These are phyloP conservation scores for Delitschia confertaspora DNA, from an alignment of 495 filamentous ascomycete genomes.

Conservation along the genomic window DNA sequence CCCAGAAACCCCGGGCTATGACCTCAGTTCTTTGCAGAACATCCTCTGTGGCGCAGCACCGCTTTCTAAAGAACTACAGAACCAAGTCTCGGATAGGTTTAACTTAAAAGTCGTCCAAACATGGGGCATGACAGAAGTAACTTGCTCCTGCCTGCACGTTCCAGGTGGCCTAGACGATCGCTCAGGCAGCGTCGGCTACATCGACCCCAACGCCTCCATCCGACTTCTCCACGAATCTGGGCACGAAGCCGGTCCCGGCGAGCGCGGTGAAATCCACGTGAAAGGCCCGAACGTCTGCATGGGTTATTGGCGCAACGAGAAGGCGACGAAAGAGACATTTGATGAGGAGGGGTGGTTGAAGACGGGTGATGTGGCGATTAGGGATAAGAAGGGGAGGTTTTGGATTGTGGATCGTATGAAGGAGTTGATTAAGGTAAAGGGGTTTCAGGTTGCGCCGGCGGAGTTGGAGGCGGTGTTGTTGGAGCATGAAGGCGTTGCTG, in stretches of 20 bases:
- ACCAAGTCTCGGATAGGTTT: constrained; percentile 31
- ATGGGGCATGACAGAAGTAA: constrained; percentile 38
- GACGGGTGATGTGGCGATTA: constrained; percentile 35
- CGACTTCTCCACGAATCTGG: constrained; percentile 35
- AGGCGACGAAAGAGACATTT: constrained; percentile 34
- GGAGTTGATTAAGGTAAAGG: constrained; percentile 41
- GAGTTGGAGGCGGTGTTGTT: constrained; percentile 43
- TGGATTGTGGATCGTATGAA: constrained; percentile 40
- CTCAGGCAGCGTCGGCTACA: constrained; percentile 32
- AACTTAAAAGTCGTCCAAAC: constrained; percentile 34
- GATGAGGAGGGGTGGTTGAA: constrained; percentile 33
- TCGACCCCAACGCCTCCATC: constrained; percentile 32
- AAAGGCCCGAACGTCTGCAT: constrained; percentile 36
- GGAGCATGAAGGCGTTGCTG: constrained; percentile 36
- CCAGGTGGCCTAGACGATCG: constrained; percentile 32
- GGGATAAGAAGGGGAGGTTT: constrained; percentile 32
- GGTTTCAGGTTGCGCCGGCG: constrained; percentile 42
- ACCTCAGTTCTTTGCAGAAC: constrained; percentile 33
- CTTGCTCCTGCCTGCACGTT: constrained; percentile 33
- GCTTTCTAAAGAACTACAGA: constrained; percentile 34
- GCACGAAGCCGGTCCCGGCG: constrained; percentile 31
- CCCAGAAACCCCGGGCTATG: constrained; percentile 32
- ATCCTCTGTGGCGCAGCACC: constrained; percentile 38
- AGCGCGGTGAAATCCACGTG: constrained; percentile 35
- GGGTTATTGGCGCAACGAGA: constrained; percentile 36